phyloP scores from a whole-genome alignment of 1,139 yeast genomes.

The Arxiozyma bovina region DNA sequence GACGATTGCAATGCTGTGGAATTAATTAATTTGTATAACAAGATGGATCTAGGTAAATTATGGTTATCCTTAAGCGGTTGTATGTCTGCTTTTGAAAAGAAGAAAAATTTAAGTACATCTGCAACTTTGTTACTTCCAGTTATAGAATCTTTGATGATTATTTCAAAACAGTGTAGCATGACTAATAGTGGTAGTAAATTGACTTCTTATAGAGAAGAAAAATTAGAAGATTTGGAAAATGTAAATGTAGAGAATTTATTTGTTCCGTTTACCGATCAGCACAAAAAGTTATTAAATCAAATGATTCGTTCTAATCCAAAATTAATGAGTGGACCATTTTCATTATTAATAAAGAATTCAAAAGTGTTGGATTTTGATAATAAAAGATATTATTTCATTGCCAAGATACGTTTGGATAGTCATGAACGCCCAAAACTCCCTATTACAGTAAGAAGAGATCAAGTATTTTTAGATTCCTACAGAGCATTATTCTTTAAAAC shows the following conservation, averaged over 20 bases:
- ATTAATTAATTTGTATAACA: constrained; percentile 54
- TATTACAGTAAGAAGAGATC: constrained; percentile 74
- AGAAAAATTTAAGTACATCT: constrained; percentile 45
- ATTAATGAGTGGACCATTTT: constrained; percentile 92
- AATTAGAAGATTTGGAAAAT: constrained; percentile 58
- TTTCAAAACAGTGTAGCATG: constrained; percentile 78
- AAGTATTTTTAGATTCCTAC: constrained; percentile 87
- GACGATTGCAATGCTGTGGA: constrained; percentile 24
- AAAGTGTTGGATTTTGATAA: constrained; percentile 90
- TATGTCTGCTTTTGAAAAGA: constrained; percentile 38
- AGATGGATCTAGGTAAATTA: constrained; percentile 62
- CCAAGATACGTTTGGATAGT: constrained; percentile 49
- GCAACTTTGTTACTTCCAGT: constrained; percentile 80
- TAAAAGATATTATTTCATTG: constrained; percentile 76
- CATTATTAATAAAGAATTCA: constrained; percentile 82
- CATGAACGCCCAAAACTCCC: constrained; percentile 44
- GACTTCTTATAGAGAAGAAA: constrained; percentile 45
- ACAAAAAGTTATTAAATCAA: constrained; percentile 78
- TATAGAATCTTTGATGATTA: constrained; percentile 90
- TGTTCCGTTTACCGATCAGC: constrained; percentile 83
- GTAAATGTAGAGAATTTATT: constrained; percentile 76
- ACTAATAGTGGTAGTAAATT: constrained; percentile 35
- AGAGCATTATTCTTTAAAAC: constrained; percentile 74
- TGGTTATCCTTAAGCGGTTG: constrained; percentile 87
- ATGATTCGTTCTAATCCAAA: constrained; percentile 90